Evolutionary conservation across 1,284 basidiomycete species (phyloP), one percentile per base, ranked within the genome.

Genomic region (Rhodotorula glutinis): DNA sequence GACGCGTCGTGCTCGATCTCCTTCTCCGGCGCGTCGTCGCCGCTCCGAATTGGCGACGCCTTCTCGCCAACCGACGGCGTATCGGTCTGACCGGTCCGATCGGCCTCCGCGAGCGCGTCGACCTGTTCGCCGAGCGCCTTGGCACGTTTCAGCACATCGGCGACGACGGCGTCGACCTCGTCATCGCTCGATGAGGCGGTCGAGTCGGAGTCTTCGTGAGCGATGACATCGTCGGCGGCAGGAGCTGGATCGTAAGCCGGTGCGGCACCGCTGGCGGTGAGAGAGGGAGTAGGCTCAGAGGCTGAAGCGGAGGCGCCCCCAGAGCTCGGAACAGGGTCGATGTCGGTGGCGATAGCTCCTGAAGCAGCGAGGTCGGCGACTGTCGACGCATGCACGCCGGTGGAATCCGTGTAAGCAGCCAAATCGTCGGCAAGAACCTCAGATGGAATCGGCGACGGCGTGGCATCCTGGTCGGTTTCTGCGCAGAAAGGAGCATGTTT

Each of bases 111-210:
- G 38, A 43, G 33, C 49, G 29, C 38, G 14, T 25, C 46, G 38
- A 49, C 53, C 33, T 30, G 17, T 25, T 56, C 60, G 13, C 33
- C 53, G 5, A 60, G 49, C 40, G n/a, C 40, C 51, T 14, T n/a
- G 19, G 61, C 65, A 23, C 53, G 46, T 3, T 40, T 41, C 14
- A 66, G 17, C 57, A 62, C 54, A n/a, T 62, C 57, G 9, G 40
- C 41, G 19, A 55, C 53, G 1, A 23, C 40, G 2, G 10, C 13
- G 27, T 55, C 43, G 38, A 4, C 10, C 27, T 62, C 53, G 57
- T 58, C 21, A 33, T 38, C 19, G 10, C 43, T 40, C 10, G 47
- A 30, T 9, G 14, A 29, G 21, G 19, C 25, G 27, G 56, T 51
- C 2, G 60, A 56, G 30, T 40, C 41, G 1, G 1, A 2, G 17